Evolutionary conservation across 2,329 filamentous ascomycete species (phyloP), one percentile per base, ranked within the genome.

Genomic region (Trichophyton schoenleinii): DNA sequence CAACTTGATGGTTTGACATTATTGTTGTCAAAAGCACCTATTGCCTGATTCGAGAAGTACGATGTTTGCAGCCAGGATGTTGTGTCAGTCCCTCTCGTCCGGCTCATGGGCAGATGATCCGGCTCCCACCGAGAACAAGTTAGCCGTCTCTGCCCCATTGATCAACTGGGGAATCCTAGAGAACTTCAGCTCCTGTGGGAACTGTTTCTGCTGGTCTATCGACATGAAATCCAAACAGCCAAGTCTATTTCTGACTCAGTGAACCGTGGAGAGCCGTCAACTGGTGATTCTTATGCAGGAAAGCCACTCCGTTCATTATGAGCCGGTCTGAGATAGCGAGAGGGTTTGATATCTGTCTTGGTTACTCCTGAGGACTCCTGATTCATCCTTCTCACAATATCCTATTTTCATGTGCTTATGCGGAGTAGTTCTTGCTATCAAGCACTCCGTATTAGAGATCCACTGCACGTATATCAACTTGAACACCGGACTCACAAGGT

Each of bases 251-350:
- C 67, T 68, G 36, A 69, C 66, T 3, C 74, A 66, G 44, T 66
- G 67, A 62, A 73, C 69, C 6, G 65, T 66, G 34, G 89, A 74
- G 0, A 84, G 72, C 4, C 77, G 77, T 5, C 80, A 13, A 77
- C 55, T 78, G 79, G 71, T 31, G 28, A 7, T 31, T 31, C 7
- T 6, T 6, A 31, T 85, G 89, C 80, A 83, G 86, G 72, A 31
- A 7, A 90, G 89, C 68, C 81, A 83, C 34, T 38, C 9, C 34
- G 70, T 89, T 84, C 2, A 74, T 81, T 6, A 87, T 84, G 82
- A 0, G 82, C 81, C 0, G 87, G 87, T 0, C 86, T 89, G 72
- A 87, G 89, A 7, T 69, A 44, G 15, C 68, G 7, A 75, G 28
- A 57, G 0, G 64, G 68, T 60, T 72, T 74, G 59, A 69, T 70